A percentile compares a stretch with the other conserved stretches of the same genome.
Evolutionary conservation across 306 rosid genomes (phyloP).

Genomic region (Carpinus fangiana): DNA sequence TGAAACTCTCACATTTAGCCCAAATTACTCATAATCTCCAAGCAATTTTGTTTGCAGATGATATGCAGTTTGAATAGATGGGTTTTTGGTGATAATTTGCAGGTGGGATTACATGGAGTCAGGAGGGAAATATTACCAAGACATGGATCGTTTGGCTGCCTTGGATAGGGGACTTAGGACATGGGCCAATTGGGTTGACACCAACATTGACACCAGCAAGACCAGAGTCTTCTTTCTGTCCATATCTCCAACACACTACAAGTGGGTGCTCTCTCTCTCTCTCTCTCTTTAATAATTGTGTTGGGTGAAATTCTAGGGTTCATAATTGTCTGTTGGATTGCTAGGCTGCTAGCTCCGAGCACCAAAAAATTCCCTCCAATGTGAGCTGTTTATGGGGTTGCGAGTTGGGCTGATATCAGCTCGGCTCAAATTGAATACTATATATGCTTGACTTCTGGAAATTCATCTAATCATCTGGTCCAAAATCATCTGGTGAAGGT

Average conservation of each 20-base stretch:
- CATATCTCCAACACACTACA: constrained; percentile 83
- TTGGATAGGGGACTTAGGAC: constrained; percentile 78
- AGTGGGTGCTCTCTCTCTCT: constrained; percentile 50
- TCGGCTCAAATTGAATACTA: neutral
- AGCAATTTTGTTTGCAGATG: no score
- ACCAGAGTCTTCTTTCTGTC: constrained; percentile 77
- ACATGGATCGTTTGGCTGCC: constrained; percentile 89
- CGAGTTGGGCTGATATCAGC: constrained; percentile 19
- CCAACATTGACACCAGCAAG: constrained; percentile 57
- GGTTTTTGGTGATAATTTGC: constrained; percentile 30
- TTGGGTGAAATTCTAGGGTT: constrained; percentile 24
- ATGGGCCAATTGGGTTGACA: constrained; percentile 94
- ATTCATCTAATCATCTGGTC: neutral
- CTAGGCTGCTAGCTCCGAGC: constrained; percentile 27
- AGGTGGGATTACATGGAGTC: constrained; percentile 97
- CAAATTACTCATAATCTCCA: no score
- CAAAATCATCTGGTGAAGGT: neutral
- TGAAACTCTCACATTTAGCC: no score
- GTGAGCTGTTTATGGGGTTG: constrained; percentile 22
- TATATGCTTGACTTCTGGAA: neutral
- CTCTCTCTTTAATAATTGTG: constrained; percentile 48
- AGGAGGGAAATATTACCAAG: constrained; percentile 69
- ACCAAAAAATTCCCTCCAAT: constrained; percentile 22
- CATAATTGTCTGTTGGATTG: constrained; percentile 27
- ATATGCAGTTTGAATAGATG: neutral